Conservation (phyloP, 306 rosid genomes). For the apple (Malus domestica) region DNA sequence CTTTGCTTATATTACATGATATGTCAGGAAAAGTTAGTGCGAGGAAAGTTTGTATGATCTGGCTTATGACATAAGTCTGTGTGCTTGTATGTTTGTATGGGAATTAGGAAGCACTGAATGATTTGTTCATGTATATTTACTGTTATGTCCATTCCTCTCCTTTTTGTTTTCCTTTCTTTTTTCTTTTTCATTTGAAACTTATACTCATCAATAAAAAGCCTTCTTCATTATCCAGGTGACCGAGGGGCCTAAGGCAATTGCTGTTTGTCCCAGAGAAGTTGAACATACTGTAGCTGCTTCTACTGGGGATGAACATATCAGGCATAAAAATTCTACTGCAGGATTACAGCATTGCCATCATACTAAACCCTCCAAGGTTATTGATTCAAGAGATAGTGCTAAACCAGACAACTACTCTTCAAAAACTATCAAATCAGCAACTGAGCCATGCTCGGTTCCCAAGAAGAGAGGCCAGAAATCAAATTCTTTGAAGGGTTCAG, state of each 20-base stretch:
- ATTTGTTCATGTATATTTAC: conserved; percentile 23
- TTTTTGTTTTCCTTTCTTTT: not conserved
- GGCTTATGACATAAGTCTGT: not conserved
- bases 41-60: not conserved
- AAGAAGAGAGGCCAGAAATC: conserved; percentile 55
- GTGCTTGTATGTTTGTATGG: not conserved
- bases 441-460: conserved; percentile 22
- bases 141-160: conserved; percentile 10
- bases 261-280: conserved; percentile 15
- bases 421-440: conserved; percentile 22
- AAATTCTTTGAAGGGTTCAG: conserved; percentile 42
- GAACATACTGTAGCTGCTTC: conserved; percentile 20
- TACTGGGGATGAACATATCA: conserved; percentile 6
- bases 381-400: conserved; percentile 5
- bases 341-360: conserved; percentile 17
- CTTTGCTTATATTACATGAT: not conserved
- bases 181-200: not conserved
- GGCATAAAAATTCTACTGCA: conserved; percentile 11
- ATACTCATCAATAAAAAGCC: not conserved
- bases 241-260: conserved; percentile 20
- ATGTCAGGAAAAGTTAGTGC: not conserved
- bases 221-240: conserved; percentile 33
- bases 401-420: conserved; percentile 17
- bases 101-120: conserved; percentile 7
- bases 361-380: conserved; percentile 22